Percentiles rank a stretch among this genome's conserved stretches.
These are phyloP conservation scores for Amphichorda felina DNA, from an alignment of 2,329 filamentous ascomycete species.

Conservation along the genomic window DNA sequence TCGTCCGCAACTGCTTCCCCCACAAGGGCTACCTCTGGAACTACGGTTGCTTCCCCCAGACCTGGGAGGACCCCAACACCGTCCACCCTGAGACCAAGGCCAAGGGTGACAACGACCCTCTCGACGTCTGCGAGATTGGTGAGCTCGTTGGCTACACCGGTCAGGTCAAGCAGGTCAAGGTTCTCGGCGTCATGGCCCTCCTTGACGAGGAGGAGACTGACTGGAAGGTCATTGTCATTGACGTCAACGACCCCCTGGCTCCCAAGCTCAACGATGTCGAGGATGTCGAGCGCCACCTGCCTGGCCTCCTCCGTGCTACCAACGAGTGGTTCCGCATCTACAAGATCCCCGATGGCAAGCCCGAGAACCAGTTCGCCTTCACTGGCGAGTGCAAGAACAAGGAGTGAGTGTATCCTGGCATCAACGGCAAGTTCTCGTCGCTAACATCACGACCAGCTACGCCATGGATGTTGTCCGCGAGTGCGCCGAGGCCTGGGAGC, in stretches of 20 bases:
- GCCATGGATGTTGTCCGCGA: slow-evolving; percentile 92
- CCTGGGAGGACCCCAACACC: slow-evolving; percentile 96
- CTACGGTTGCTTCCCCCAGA: slow-evolving; percentile 99
- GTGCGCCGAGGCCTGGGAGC: slow-evolving; percentile 95
- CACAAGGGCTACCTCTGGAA: slow-evolving; percentile 99
- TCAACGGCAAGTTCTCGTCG: too few species aligned
- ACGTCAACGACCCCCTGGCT: slow-evolving; percentile 93
- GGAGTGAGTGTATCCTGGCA: too few species aligned
- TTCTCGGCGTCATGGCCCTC: slow-evolving; percentile 97
- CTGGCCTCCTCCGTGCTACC: slow-evolving; percentile 89
- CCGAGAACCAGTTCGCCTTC: slow-evolving; percentile 99
- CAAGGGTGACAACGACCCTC: slow-evolving; percentile 98
- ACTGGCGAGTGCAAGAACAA: slow-evolving; percentile 99
- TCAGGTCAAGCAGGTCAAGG: slow-evolving; percentile 99
- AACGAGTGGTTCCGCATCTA: slow-evolving; percentile 99
- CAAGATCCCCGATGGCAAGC: slow-evolving; percentile 99
- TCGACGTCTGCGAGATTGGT: slow-evolving; percentile 98
- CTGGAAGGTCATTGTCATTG: slow-evolving; percentile 99
- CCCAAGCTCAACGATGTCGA: slow-evolving; percentile 96
- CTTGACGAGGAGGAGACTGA: slow-evolving; percentile 99
- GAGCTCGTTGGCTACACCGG: slow-evolving; percentile 93
- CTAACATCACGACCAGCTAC: slow-evolving; percentile 43
- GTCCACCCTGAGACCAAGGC: slow-evolving; percentile 98
- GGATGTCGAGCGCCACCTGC: slow-evolving; percentile 97
- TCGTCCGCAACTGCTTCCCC: slow-evolving; percentile 99